Percentiles rank a stretch among this genome's conserved stretches.
Evolutionary conservation across 106 monocot species (phyloP).

Genomic region (Ottelia alismoides): DNA sequence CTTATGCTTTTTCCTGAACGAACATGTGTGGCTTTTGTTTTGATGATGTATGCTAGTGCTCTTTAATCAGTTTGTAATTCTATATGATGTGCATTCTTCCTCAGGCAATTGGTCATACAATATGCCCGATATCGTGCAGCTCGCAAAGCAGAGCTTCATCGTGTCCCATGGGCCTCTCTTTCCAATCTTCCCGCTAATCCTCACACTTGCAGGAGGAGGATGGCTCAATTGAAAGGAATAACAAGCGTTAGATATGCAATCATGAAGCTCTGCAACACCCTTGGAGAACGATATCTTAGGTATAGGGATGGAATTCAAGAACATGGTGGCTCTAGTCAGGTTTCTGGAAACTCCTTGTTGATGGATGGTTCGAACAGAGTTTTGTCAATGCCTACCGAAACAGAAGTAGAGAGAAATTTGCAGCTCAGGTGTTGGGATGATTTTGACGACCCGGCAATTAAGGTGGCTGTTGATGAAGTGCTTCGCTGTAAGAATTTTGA

Average conservation of each 20-base stretch:
- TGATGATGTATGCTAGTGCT: too few relatives aligned
- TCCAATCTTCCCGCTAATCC: constrained; percentile 70
- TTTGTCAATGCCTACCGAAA: constrained; percentile 2
- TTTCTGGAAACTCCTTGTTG: neutral
- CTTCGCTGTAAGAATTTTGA: constrained; percentile 42
- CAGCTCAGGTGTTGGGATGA: constrained; percentile 49
- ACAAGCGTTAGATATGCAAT: constrained; percentile 32
- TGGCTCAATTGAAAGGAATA: constrained; percentile 39
- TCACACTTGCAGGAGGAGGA: constrained; percentile 50
- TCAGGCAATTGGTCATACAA: constrained; percentile 60
- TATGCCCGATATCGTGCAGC: constrained; percentile 62
- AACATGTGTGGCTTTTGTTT: too few relatives aligned
- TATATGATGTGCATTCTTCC: neutral
- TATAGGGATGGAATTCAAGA: constrained; percentile 2
- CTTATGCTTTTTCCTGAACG: too few relatives aligned
- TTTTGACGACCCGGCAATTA: constrained; percentile 59
- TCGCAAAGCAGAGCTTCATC: constrained; percentile 45
- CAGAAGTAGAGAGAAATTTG: constrained; percentile 7
- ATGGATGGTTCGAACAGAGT: constrained; percentile 7
- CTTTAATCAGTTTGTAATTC: too few relatives aligned
- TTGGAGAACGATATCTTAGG: constrained; percentile 38
- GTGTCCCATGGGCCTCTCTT: constrained; percentile 71
- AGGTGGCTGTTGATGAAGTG: constrained; percentile 66
- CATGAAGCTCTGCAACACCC: constrained; percentile 60
- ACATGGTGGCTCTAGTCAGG: neutral